Evolutionary conservation across 2,329 filamentous ascomycete genomes (phyloP), one percentile per base, ranked within the genome.

Genomic region (Sclerotinia trifoliorum): DNA sequence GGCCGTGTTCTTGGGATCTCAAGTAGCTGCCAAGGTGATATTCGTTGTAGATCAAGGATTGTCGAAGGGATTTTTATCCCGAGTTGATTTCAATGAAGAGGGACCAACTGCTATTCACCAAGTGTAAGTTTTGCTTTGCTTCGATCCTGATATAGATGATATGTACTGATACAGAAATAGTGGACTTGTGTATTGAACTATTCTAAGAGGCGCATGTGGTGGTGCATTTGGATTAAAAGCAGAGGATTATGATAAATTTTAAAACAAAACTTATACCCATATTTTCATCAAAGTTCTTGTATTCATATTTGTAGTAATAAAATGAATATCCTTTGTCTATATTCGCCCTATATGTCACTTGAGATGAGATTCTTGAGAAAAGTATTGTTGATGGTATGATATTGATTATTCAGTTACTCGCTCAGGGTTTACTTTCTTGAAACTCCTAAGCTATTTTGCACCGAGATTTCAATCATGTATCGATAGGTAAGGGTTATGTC

Each of bases 11-110:
- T 77, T 92, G n/a, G 89, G 89, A 1, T 88, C 89, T 6, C 90
- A 92, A 77, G 86, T 92, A 48, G 88, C 88, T 8, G 88, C 88
- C 10, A 91, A 90, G 79, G 87, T 91, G 29, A 80, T 91, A 61
- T 92, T 91, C 77, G 85, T 90, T 13, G 82, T 88, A 3, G 89
- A 92, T 75, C 86, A 88, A 73, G 88, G 88, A 19, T 54, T 72
- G 19, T 74, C 71, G 4, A 90, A 91, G 78, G 88, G 88, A 0
- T 92, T 89, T 77, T 85, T 92, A 81, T 89, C 84, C 6, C 81
- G 90, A 66, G 84, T 73, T 4, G 74, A 78, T 66, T 78, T 76
- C 51, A 78, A 78, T 57, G 76, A 78, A 49, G 76, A 77, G 26
- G 77, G 77, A 13, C 77, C 77, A 42, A 71, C 72, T 17, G 75